Base-by-base conservation (phyloP, 352 stramenopile genomes). In the Globisporangium cederbergense region DNA sequence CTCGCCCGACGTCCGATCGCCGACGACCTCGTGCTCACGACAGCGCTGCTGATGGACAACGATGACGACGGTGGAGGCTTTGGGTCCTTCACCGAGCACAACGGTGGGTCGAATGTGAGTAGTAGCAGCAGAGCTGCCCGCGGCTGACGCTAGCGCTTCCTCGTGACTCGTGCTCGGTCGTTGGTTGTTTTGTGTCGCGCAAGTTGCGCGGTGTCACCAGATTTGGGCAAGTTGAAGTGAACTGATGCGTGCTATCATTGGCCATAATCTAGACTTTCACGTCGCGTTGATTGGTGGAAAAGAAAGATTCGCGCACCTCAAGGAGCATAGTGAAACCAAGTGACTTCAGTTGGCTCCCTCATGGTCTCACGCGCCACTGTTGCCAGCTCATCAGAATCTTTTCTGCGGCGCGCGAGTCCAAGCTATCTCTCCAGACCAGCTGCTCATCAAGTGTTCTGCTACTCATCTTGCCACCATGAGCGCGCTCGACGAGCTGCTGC, bases 1-100 rank as follows among this genome's bases (percentile, higher is more conserved):
- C 46, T 52, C 46, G 46, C 46, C n/a, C 28, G n/a, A 13, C 20
- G 9, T 4, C 46, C 46, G n/a, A 16, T 22, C 28, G 46, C 46
- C 13, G 46, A 52, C 9, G 46, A 52, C 46, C 5, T 52, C n/a
- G 20, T 52, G 20, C 46, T 52, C 46, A 52, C 46, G 46, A 52
- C 20, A 22, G 46, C 46, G 20, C 20, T 52, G 1, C 4, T 52
- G n/a, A 52, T 52, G 46, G 46, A 28, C 46, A 3, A 52, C 8
- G 18, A 52, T 13, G n/a, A 32, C 3, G n/a, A 28, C 9, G 8
- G 16, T 25, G 22, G 0, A 25, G 22, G 22, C 46, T 52, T 52
- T 28, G 20, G 9, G 9, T 10, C 20, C n/a, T 52, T 52, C 9
- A 9, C n/a, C 13, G n/a, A 30, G 8, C 46, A 52, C 46, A 28